phyloP scores from a whole-genome alignment of 176 grass and related monocot genomes.

The Saccharum spontaneum region DNA sequence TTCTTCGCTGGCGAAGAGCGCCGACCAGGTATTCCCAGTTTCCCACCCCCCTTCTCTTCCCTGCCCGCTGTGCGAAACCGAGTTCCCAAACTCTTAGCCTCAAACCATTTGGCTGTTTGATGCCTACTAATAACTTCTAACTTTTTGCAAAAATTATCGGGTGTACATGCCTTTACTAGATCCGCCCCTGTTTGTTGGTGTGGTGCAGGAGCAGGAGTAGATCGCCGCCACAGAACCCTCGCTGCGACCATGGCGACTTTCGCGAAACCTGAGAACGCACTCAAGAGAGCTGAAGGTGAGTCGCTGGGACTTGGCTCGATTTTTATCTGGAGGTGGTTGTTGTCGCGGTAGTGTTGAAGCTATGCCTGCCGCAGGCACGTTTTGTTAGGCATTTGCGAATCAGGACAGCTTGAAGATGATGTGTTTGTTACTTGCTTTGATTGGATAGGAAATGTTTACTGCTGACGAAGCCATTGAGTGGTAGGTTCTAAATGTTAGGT shows the following conservation, averaged over 20 bases:
- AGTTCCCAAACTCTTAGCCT: not conserved
- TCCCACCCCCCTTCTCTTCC: not conserved
- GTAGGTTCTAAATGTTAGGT: not conserved
- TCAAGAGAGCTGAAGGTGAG: constrained; percentile 92
- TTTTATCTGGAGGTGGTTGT: not conserved
- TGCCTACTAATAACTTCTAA: not conserved
- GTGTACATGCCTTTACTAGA: not conserved
- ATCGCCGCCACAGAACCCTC: constrained; percentile 41
- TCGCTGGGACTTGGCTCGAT: not conserved
- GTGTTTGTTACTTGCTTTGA: not conserved
- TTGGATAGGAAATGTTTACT: not conserved
- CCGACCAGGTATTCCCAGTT: not conserved
- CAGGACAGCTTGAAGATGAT: not conserved
- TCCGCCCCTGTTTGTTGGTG: not conserved
- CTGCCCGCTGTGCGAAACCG: not conserved
- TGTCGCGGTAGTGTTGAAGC: not conserved
- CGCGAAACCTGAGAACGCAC: constrained; percentile 93
- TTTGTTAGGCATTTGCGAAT: not conserved
- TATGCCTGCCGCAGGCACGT: not conserved
- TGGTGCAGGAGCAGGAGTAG: constrained; percentile 37
- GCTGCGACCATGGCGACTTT: constrained; percentile 76
- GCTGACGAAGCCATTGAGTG: not conserved
- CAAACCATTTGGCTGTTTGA: not conserved
- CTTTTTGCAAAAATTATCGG: not conserved
- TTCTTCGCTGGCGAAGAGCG: not conserved